Evolutionary conservation across 805 yeast genomes (phyloP).

Genomic region (Phaffomyces opuntiae): DNA sequence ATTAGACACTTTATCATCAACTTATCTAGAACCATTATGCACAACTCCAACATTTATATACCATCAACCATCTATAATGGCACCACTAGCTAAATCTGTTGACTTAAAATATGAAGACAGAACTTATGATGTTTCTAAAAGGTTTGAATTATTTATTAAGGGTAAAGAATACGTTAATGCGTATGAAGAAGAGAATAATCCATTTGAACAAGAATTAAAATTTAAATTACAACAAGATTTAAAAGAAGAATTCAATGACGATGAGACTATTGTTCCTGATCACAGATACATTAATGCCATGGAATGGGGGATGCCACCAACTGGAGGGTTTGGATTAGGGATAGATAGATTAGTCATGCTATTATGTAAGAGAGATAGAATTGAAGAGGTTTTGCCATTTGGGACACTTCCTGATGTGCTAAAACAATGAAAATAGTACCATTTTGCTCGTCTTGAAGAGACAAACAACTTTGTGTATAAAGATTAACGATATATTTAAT

Average conservation of each 20-base stretch:
- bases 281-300: constrained; percentile 60
- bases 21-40: constrained; percentile 61
- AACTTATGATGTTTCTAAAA: constrained; percentile 40
- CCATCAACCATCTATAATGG: constrained; percentile 77
- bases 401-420: constrained; percentile 68
- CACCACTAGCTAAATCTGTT: constrained; percentile 80
- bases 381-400: constrained; percentile 69
- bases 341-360: constrained; percentile 84
- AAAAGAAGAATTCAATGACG: constrained; percentile 43
- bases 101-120: constrained; percentile 24
- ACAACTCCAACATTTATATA: constrained; percentile 61
- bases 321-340: constrained; percentile 98
- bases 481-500: no score
- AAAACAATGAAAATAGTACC: constrained; percentile 37
- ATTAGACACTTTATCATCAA: constrained; percentile 55
- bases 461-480: no score
- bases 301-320: constrained; percentile 95
- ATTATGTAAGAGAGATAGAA: constrained; percentile 54
- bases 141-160: constrained; percentile 80
- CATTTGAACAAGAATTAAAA: constrained; percentile 59
- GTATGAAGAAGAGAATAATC: constrained; percentile 93
- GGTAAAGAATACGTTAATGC: constrained; percentile 87
- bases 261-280: constrained; percentile 67
- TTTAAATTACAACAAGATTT: constrained; percentile 51
- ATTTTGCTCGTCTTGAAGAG: no score